phyloP scores from a whole-genome alignment of 768 basidiomycete genomes.

The Xerocomellus amylosporus region DNA sequence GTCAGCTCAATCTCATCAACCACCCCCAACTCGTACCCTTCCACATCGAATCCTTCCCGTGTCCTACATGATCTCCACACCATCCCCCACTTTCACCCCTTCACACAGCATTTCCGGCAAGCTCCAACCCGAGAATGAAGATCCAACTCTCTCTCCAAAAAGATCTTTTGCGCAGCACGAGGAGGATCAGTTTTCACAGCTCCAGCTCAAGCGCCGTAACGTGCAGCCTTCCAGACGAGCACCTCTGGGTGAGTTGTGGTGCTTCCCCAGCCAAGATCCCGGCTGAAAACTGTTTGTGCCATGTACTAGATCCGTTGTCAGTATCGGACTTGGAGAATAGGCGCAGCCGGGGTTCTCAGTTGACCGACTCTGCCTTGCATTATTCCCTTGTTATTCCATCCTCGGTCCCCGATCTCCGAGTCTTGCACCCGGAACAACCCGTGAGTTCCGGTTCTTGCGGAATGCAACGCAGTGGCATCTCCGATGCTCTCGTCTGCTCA shows the following conservation, averaged over 20 bases:
- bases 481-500: conserved; percentile 12
- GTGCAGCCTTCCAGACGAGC: conserved; percentile 10
- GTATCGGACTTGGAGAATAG: conserved; percentile 21
- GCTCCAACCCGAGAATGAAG: conserved; percentile 9
- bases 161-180: conserved; percentile 19
- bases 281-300: conserved; percentile 1
- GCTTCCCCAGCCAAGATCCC: background rate
- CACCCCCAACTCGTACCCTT: conserved; percentile 3
- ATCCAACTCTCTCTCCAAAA: conserved; percentile 19
- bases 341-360: background rate
- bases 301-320: conserved; percentile 28
- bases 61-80: conserved; percentile 24
- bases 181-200: conserved; percentile 10
- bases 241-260: conserved; percentile 27
- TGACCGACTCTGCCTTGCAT: conserved; percentile 5
- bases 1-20: conserved; percentile 13
- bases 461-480: conserved; percentile 7
- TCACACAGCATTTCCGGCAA: background rate
- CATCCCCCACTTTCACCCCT: conserved; percentile 6
- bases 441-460: conserved; percentile 7
- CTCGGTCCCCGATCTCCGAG: conserved; percentile 15
- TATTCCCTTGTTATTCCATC: conserved; percentile 6
- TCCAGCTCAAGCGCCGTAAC: conserved; percentile 20
- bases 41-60: conserved; percentile 1
- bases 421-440: conserved; percentile 7